Evolutionary conservation across 73 alveolate species (phyloP).

Genomic region (Effrenium voratum): DNA sequence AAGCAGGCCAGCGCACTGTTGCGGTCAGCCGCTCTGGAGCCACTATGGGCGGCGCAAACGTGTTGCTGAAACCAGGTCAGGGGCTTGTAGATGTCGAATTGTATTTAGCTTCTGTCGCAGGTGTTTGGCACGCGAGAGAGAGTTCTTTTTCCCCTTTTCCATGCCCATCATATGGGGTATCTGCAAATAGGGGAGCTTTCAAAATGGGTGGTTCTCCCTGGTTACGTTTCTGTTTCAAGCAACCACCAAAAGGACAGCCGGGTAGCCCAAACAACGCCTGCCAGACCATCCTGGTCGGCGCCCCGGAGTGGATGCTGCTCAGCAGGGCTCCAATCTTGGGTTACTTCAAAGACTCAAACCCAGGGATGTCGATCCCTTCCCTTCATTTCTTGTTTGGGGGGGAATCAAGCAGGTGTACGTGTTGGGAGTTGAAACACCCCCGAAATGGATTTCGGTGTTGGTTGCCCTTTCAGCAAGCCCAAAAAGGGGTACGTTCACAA

Average conservation of each 20-base stretch:
- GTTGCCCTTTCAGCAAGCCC: not conserved
- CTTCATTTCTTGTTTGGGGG: no score
- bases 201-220: no score
- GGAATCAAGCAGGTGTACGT: no score
- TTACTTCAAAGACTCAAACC: no score
- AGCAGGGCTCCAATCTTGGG: not conserved
- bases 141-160: not conserved
- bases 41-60: not conserved
- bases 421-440: no score
- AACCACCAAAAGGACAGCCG: no score
- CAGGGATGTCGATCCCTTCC: no score
- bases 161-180: not conserved
- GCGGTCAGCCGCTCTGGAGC: not conserved
- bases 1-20: conserved; percentile 29
- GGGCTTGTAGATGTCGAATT: not conserved
- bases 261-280: no score
- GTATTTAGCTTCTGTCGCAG: not conserved
- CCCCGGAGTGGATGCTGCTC: not conserved
- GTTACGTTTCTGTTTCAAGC: not conserved
- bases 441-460: not conserved
- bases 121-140: not conserved
- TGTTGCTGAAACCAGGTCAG: not conserved
- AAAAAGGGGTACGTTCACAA: not conserved
- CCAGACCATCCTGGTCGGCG: conserved; percentile 83
- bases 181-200: not conserved